phyloP scores from a whole-genome alignment of 1,139 yeast genomes.

The Casaregolazyma suthepensis region DNA sequence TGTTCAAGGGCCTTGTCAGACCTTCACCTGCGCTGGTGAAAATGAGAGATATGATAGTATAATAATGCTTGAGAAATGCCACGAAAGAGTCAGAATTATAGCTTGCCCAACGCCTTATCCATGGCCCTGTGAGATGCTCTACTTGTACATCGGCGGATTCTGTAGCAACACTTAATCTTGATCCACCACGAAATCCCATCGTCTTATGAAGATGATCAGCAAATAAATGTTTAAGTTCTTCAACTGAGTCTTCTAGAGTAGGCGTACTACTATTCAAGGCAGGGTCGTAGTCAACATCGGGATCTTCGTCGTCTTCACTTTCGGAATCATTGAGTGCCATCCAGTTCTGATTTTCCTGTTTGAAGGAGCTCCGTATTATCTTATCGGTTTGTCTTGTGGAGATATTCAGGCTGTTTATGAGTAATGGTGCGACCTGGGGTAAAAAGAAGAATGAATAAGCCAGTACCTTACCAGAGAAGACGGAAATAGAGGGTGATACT shows the following conservation, averaged over 20 bases:
- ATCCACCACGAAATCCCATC: constrained; percentile 18
- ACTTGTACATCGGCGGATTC: constrained; percentile 17
- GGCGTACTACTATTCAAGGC: constrained; percentile 6
- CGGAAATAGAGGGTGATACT: constrained; percentile 54
- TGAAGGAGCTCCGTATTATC: constrained; percentile 1
- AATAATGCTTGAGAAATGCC: constrained; percentile 70
- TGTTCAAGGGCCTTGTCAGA: constrained; percentile 14
- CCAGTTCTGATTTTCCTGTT: constrained; percentile 11
- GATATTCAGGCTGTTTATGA: constrained; percentile 57
- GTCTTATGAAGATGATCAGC: constrained; percentile 25
- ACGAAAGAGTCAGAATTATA: constrained; percentile 52
- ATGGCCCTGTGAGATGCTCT: constrained; percentile 50
- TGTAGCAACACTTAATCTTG: constrained; percentile 11
- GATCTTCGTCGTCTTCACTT: constrained; percentile 12
- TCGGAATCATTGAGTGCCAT: constrained; percentile 19
- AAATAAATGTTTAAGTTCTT: constrained; percentile 20
- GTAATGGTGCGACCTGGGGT: constrained; percentile 56
- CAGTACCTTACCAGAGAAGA: constrained; percentile 75
- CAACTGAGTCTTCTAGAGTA: constrained; percentile 14
- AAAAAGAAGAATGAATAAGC: constrained; percentile 59
- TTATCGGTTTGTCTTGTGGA: constrained; percentile 10
- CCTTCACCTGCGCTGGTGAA: constrained; percentile 17
- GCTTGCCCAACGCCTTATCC: constrained; percentile 63
- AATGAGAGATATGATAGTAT: constrained; percentile 28
- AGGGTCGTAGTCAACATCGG: constrained; percentile 18